Conservation (phyloP, 352 stramenopile species). For the Blastocystis sp. region DNA sequence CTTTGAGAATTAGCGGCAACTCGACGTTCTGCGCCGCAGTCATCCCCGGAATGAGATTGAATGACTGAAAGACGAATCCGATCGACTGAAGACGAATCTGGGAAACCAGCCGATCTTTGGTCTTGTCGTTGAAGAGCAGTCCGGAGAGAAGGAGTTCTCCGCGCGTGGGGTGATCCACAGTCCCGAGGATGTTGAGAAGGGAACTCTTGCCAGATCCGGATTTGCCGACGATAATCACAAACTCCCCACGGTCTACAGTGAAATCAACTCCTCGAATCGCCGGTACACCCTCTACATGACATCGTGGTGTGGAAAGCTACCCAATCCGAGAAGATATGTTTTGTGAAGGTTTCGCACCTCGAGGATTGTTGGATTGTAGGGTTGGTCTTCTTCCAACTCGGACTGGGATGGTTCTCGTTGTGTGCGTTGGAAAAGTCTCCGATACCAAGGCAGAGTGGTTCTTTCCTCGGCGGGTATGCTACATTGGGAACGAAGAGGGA, state of each 20-base stretch:
- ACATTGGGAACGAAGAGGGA: not conserved
- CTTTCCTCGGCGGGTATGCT: not conserved
- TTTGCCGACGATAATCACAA: slow-evolving; percentile 58
- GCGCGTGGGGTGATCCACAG: slow-evolving; percentile 46
- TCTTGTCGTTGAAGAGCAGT: slow-evolving; percentile 31
- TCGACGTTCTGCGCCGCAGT: slow-evolving; percentile 58
- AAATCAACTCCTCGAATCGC: slow-evolving; percentile 56
- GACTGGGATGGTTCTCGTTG: no score
- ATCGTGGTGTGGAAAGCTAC: no score
- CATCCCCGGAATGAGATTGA: slow-evolving; percentile 58
- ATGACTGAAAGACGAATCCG: slow-evolving; percentile 60
- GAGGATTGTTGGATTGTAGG: not conserved
- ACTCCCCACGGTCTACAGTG: slow-evolving; percentile 50
- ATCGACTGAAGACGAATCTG: slow-evolving; percentile 54
- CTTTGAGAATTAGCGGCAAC: slow-evolving; percentile 46
- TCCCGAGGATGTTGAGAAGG: slow-evolving; percentile 50
- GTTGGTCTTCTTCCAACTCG: not conserved
- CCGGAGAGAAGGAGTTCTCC: slow-evolving; percentile 52
- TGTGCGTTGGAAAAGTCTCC: not conserved
- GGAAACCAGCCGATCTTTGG: slow-evolving; percentile 43
- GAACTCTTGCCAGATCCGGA: slow-evolving; percentile 58
- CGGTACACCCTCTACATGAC: slow-evolving; percentile 56
- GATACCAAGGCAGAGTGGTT: not conserved
- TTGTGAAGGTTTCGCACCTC: slow-evolving; percentile 57
- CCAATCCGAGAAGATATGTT: slow-evolving; percentile 59